Evolutionary conservation across 1,139 yeast genomes (phyloP), one percentile per base, ranked within the genome.

Genomic region (Meyerozyma smithsonii): DNA sequence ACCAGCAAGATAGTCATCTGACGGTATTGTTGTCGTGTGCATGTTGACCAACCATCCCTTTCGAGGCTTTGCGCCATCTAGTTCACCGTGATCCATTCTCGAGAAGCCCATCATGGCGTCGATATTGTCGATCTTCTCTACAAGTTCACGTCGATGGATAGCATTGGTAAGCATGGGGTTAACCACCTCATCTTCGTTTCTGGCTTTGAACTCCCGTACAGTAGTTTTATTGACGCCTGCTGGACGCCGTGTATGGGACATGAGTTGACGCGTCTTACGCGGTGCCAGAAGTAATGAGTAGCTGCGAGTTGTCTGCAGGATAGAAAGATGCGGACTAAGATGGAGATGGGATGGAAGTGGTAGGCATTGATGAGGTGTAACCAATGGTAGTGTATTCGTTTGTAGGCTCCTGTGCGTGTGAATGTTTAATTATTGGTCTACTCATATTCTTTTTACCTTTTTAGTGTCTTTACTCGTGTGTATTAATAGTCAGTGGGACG

Each of bases 41-140:
- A 90, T 87, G 54, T 90, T 90, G 30, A 84, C 76, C 42, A 90
- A 66, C 97, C 97, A 90, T 23, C 97, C 97, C 50, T 77, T 81
- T 35, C 79, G 68, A 0, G 94, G 84, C 44, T 58, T 63, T 23
- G 52, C 46, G 2, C 73, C 74, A 42, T 68, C 74, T 24, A 51
- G 46, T 39, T 70, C 76, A 0, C 94, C 89, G 26, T 79, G 71
- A 41, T 84, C 90, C 42, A 74, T 77, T 40, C 94, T 69, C 28
- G 82, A 85, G 57, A 90, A 90, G 7, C 97, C 97, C 89, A 90
- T 87, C 45, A 78, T 58, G 1, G 81, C 59, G 54, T 89, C 97
- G 6, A 88, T 64, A 21, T 69, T 65, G 52, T 85, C 90, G 12
- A 78, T 69, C 48, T 77, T 77, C 46, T 68, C 64, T n/a, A 64